Conservation (phyloP, 805 yeast species). For the Priceomyces fermenticarens region DNA sequence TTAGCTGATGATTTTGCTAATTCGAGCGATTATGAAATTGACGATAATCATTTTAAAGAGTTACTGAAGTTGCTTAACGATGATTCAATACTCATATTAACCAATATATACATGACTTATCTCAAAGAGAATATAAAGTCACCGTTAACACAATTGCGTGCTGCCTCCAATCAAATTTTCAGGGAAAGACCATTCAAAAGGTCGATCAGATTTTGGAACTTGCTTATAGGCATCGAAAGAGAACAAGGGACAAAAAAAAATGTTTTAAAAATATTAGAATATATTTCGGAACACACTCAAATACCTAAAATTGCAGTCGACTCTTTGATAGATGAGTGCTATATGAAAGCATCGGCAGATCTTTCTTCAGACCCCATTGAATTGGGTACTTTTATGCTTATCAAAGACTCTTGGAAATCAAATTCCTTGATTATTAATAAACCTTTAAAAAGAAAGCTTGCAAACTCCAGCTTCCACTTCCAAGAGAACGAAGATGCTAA, state of each 20-base stretch:
- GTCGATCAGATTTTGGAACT: constrained; percentile 54
- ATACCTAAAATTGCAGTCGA: constrained; percentile 51
- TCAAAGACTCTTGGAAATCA: constrained; percentile 19
- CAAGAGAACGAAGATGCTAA: constrained; percentile 12
- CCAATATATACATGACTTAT: constrained; percentile 28
- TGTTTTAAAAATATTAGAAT: constrained; percentile 42
- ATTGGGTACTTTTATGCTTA: constrained; percentile 9
- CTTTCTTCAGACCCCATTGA: constrained; percentile 4
- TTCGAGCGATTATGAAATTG: constrained; percentile 4
- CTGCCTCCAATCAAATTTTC: constrained; percentile 28
- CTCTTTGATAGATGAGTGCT: constrained; percentile 18
- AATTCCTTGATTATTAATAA: constrained; percentile 24
- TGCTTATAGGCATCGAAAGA: constrained; percentile 53
- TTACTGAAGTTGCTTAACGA: constrained; percentile 37
- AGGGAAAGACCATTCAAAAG: constrained; percentile 29
- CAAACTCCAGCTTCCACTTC: constrained; percentile 16
- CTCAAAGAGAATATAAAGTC: constrained; percentile 23
- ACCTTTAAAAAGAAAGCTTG: constrained; percentile 20
- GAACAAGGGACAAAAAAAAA: constrained; percentile 40
- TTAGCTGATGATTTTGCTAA: constrained; percentile 2
- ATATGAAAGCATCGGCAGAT: constrained; percentile 17
- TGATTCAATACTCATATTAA: constrained; percentile 36
- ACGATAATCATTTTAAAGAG: constrained; percentile 13
- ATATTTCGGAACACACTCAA: constrained; percentile 42
- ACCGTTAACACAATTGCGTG: constrained; percentile 16